phyloP scores from a whole-genome alignment of 116 monocot species.

The Posidonia oceanica region DNA sequence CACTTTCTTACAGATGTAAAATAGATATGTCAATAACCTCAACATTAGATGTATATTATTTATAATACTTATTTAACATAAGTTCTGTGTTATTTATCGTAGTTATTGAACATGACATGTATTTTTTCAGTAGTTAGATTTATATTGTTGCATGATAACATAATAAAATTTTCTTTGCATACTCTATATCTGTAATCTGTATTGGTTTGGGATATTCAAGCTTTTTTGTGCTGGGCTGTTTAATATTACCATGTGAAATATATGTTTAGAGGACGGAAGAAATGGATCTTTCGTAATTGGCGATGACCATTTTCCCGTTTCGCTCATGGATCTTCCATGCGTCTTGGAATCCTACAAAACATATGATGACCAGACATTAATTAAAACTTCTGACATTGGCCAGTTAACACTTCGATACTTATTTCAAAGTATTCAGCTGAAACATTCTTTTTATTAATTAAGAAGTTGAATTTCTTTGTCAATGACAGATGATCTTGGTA shows the following conservation, averaged over 20 bases:
- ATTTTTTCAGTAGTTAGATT: no score
- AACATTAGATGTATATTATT: no score
- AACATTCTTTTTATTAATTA: background rate
- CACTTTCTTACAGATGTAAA: no score
- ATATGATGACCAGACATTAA: constrained; percentile 78
- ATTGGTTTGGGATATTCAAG: background rate
- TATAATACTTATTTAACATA: no score
- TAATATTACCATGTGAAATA: background rate
- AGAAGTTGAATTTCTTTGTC: background rate
- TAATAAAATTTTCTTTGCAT: no score
- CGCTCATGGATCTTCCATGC: constrained; percentile 84
- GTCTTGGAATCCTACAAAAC: constrained; percentile 96
- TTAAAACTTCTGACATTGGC: constrained; percentile 89
- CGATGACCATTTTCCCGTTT: constrained; percentile 63
- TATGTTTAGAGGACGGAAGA: constrained; percentile 72
- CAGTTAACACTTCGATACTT: constrained; percentile 38
- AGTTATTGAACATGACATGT: no score
- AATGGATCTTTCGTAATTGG: constrained; percentile 79
- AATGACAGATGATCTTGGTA: constrained; percentile 69
- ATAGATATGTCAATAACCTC: no score
- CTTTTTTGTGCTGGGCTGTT: no score
- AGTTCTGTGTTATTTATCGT: no score
- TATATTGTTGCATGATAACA: no score
- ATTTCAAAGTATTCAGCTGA: background rate
- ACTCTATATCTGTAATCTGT: no score